phyloP scores from a whole-genome alignment of 495 filamentous ascomycete species.

The Penicillium dipodomyicola region DNA sequence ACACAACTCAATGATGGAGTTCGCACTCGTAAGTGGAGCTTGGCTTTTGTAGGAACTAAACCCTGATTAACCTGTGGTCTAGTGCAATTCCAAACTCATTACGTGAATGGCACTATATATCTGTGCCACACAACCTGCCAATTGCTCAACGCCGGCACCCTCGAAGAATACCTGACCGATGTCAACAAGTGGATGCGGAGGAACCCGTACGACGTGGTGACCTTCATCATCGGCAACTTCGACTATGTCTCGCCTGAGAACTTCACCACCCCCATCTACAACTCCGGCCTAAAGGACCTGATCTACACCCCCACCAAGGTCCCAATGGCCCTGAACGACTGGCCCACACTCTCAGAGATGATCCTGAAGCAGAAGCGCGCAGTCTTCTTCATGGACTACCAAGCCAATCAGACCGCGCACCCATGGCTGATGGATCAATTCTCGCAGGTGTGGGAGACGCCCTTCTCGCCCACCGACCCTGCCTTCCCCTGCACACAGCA shows the following conservation, averaged over 20 bases:
- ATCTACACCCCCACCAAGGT: constrained; percentile 68
- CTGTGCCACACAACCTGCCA: constrained; percentile 78
- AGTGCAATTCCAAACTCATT: constrained; percentile 85
- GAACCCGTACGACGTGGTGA: constrained; percentile 90
- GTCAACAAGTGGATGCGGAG: constrained; percentile 70
- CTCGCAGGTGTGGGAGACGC: constrained; percentile 65
- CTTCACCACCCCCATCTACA: constrained; percentile 60
- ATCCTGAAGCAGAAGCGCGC: constrained; percentile 64
- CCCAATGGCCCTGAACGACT: constrained; percentile 69
- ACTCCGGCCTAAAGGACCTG: constrained; percentile 64
- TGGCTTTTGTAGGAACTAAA: background rate
- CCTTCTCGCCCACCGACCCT: constrained; percentile 58
- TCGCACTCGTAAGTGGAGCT: constrained; percentile 61
- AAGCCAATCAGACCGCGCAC: constrained; percentile 72
- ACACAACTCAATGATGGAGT: constrained; percentile 83
- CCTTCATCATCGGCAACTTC: constrained; percentile 80
- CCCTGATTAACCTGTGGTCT: constrained; percentile 5
- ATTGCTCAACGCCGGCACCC: constrained; percentile 73
- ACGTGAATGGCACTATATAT: constrained; percentile 56
- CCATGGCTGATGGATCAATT: constrained; percentile 69
- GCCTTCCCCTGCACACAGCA: constrained; percentile 59
- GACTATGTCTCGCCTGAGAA: constrained; percentile 62
- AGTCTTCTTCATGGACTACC: constrained; percentile 75
- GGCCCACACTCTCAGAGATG: constrained; percentile 80
- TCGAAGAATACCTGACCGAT: constrained; percentile 66